Evolutionary conservation across 2,329 filamentous ascomycete genomes (phyloP), one percentile per base, ranked within the genome.

Genomic region (Exophiala mesophila): DNA sequence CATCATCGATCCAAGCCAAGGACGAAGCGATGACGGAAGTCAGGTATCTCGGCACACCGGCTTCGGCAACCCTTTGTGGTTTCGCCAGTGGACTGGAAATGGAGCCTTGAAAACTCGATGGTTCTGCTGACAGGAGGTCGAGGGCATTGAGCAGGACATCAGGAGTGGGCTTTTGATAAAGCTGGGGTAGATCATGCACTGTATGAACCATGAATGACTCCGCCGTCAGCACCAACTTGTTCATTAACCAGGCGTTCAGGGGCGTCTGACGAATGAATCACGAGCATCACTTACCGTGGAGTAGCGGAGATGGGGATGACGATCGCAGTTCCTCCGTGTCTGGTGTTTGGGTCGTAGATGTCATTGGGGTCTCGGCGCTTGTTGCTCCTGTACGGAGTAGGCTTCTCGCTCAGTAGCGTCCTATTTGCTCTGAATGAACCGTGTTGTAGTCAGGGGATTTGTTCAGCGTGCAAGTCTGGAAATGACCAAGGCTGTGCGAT

Each of bases 121-220:
- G 85, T 41, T 78, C 73, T 24, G 83, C 67, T 45, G 78, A 74
- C 24, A 95, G 73, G 19, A 77, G 67, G 23, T 76, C 66, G n/a
- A 96, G 76, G 18, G 78, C 77, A 18, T 72, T 65, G 36, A 87
- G 65, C 33, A 96, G 72, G 3, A 74, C 71, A 21, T 70, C 66
- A 45, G 78, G 81, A 15, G 79, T 70, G 5, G 89, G 89, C 57
- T 78, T 83, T 56, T 83, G 77, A 74, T 88, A 87, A 49, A 90
- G 73, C 58, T 88, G 85, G n/a, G 88, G 87, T 18, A 95, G 77
- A 58, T 90, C 85, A 44, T 83, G 69, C 44, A 80, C 80, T 51
- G 39, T 24, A 31, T 18, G 16, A 32, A 8, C 26, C 7, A 32
- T 6, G 7, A 32, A 32, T 32, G 6, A 17, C 7, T 13, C 7